phyloP scores from a whole-genome alignment of 805 yeast genomes.

The Hanseniaspora singularis region DNA sequence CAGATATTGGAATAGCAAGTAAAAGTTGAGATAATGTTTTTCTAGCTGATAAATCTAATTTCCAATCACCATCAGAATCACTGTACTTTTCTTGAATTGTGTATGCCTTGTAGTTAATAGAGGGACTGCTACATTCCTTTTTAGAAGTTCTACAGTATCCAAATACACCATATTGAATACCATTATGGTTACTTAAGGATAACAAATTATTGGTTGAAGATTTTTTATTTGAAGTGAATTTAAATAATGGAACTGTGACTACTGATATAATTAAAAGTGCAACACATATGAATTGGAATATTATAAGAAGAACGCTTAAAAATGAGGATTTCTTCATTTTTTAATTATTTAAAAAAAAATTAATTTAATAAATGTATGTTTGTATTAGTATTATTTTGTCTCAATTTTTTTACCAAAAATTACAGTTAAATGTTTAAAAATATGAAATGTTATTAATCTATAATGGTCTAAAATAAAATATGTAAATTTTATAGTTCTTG shows the following conservation, averaged over 20 bases:
- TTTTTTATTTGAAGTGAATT: slow-evolving; percentile 34
- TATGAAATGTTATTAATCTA: too few species aligned
- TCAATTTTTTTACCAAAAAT: too few species aligned
- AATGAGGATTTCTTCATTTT: slow-evolving; percentile 9
- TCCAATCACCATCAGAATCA: slow-evolving; percentile 34
- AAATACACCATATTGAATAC: slow-evolving; percentile 47
- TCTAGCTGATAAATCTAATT: slow-evolving; percentile 36
- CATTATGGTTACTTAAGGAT: slow-evolving; percentile 27
- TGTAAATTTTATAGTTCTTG: too few species aligned
- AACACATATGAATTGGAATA: slow-evolving; percentile 41
- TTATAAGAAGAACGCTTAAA: slow-evolving; percentile 32
- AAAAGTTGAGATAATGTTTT: slow-evolving; percentile 42
- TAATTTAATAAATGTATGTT: too few species aligned
- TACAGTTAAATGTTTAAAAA: too few species aligned
- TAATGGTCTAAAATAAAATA: too few species aligned
- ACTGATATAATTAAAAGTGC: slow-evolving; percentile 53
- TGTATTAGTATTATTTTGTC: too few species aligned
- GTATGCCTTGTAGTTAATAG: slow-evolving; percentile 36
- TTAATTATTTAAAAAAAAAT: too few species aligned
- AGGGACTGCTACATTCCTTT: slow-evolving; percentile 33
- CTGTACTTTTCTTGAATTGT: slow-evolving; percentile 25
- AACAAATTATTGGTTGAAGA: slow-evolving; percentile 20
- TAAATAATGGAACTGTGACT: slow-evolving; percentile 49
- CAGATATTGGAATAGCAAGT: slow-evolving; percentile 54
- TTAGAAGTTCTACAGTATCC: slow-evolving; percentile 43